phyloP scores from a whole-genome alignment of 2,329 filamentous ascomycete genomes.

The Cladosporium sp. region DNA sequence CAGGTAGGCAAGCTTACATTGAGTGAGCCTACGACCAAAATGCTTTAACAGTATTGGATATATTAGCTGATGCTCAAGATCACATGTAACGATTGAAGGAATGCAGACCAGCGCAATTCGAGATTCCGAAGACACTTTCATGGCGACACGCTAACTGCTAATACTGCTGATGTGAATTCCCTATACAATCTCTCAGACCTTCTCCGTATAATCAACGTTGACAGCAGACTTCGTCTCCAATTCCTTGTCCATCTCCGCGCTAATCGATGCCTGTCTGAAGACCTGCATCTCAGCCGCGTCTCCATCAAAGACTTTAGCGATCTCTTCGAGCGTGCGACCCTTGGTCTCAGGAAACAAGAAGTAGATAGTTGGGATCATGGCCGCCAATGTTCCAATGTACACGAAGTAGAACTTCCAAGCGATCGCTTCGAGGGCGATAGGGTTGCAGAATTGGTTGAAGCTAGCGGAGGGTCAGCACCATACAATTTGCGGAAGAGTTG shows the following conservation, averaged over 20 bases:
- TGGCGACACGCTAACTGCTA: too few species aligned
- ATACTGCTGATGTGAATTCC: too few species aligned
- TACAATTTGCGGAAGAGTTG: background rate
- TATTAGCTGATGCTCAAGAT: too few species aligned
- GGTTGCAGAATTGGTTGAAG: conserved; percentile 35
- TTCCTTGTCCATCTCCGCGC: background rate
- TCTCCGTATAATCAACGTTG: conserved; percentile 6
- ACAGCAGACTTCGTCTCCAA: background rate
- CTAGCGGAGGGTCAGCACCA: too few species aligned
- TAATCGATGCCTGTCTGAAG: conserved; percentile 2
- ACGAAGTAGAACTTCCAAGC: conserved; percentile 31
- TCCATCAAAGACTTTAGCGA: conserved; percentile 41
- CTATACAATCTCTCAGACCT: conserved; percentile 3
- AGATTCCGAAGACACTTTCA: too few species aligned
- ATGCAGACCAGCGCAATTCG: too few species aligned
- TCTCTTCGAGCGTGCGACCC: conserved; percentile 43
- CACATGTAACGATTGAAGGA: too few species aligned
- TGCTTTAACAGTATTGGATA: too few species aligned
- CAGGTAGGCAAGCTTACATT: too few species aligned
- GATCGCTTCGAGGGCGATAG: conserved; percentile 26
- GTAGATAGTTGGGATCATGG: conserved; percentile 31
- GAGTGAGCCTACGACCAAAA: too few species aligned
- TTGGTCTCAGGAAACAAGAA: conserved; percentile 40
- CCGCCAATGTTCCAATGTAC: conserved; percentile 30
- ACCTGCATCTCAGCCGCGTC: conserved; percentile 9